These are phyloP conservation scores for Aspergillus ustus DNA, from an alignment of 2,329 filamentous ascomycete genomes.

Conservation along the genomic window DNA sequence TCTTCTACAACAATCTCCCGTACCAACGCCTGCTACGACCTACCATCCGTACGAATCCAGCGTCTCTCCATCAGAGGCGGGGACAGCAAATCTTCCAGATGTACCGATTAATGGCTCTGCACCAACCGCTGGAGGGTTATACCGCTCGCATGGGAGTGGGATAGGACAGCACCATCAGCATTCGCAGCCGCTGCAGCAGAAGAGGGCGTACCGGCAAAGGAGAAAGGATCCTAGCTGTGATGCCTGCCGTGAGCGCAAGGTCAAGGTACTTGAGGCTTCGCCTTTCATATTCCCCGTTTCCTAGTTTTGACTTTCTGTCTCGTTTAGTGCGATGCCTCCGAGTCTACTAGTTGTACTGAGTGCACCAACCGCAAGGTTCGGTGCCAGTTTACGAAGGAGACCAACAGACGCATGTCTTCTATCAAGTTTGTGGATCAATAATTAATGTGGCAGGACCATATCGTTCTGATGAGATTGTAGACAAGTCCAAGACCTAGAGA, in stretches of 20 bases:
- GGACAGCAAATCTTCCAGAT: slow-evolving; percentile 41
- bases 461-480: slow-evolving; percentile 41
- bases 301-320: slow-evolving; percentile 8
- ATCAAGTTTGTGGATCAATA: slow-evolving; percentile 70
- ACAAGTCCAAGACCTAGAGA: slow-evolving; percentile 95
- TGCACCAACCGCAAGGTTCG: slow-evolving; percentile 96
- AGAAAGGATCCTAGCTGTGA: slow-evolving; percentile 98
- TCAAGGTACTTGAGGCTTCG: slow-evolving; percentile 56
- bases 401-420: slow-evolving; percentile 96
- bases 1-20: slow-evolving; percentile 41
- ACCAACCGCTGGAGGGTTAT: slow-evolving; percentile 38
- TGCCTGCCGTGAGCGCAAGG: slow-evolving; percentile 84
- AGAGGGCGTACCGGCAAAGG: slow-evolving; percentile 90
- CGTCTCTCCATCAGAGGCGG: slow-evolving; percentile 45
- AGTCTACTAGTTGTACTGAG: slow-evolving; percentile 94
- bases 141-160: slow-evolving; percentile 40
- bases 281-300: not conserved
- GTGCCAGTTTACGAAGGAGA: slow-evolving; percentile 99
- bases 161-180: slow-evolving; percentile 59
- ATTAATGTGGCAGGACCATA: slow-evolving; percentile 1
- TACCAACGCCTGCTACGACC: slow-evolving; percentile 30
- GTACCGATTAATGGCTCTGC: slow-evolving; percentile 45
- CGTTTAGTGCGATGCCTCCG: slow-evolving; percentile 83
- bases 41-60: slow-evolving; percentile 47
- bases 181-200: slow-evolving; percentile 72